Conservation (phyloP, 2,329 filamentous ascomycete genomes). For the Aspergillus pseudoviridinutans region DNA sequence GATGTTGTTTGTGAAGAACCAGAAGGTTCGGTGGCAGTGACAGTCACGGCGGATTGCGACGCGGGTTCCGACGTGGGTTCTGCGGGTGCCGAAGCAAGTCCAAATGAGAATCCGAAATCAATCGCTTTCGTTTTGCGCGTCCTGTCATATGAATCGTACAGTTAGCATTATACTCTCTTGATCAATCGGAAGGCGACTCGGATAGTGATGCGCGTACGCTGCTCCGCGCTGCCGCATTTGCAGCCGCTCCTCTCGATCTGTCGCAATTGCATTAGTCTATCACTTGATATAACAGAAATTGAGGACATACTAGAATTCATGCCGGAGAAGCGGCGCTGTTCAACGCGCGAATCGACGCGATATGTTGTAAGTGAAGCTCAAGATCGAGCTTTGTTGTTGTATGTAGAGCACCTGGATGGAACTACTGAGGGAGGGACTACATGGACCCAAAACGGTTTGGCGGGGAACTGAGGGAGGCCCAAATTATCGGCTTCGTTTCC, state of each 20-base stretch:
- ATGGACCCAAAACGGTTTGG: slow-evolving; percentile 20
- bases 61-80: slow-evolving; percentile 19
- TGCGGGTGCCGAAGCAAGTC: slow-evolving; percentile 21
- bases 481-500: slow-evolving; percentile 7
- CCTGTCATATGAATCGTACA: slow-evolving; percentile 27
- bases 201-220: slow-evolving; percentile 42
- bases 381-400: neutral
- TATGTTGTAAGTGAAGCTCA: neutral
- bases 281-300: neutral
- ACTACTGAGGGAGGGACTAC: slow-evolving; percentile 5
- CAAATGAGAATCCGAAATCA: slow-evolving; percentile 50
- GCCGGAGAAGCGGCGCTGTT: slow-evolving; percentile 26
- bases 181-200: slow-evolving; percentile 19
- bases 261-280: slow-evolving; percentile 8
- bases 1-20: slow-evolving; percentile 16
- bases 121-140: slow-evolving; percentile 46
- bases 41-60: slow-evolving; percentile 20
- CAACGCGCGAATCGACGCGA: slow-evolving; percentile 27
- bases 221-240: slow-evolving; percentile 57
- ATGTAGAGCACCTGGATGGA: slow-evolving; percentile 1
- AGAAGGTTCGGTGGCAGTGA: slow-evolving; percentile 14
- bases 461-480: slow-evolving; percentile 7
- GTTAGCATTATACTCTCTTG: slow-evolving; percentile 19
- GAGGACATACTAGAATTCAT: slow-evolving; percentile 38
- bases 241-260: slow-evolving; percentile 52